Percentiles rank a stretch among this genome's conserved stretches.
Evolutionary conservation across 2,329 filamentous ascomycete species (phyloP).

Genomic region (Colletotrichum endophyticum): DNA sequence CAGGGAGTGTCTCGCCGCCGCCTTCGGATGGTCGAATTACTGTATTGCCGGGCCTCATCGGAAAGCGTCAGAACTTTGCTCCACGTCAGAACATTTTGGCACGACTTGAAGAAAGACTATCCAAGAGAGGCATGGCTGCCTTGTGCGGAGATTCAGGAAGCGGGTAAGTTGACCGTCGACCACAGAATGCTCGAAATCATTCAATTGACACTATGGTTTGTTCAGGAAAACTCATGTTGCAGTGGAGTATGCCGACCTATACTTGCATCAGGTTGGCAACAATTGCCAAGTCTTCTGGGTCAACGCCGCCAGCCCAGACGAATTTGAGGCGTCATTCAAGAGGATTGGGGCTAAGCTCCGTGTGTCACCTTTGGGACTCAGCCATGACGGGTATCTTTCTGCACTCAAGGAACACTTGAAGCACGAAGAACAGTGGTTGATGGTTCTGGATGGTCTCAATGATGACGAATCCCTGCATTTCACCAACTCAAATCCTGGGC

Average conservation of each 20-base stretch:
- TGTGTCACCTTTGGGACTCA: not conserved
- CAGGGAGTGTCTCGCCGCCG: not conserved
- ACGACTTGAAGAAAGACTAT: not conserved
- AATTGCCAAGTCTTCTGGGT: not conserved
- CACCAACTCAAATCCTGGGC: not conserved
- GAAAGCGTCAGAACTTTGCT: not conserved
- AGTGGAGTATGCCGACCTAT: not conserved
- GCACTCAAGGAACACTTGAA: not conserved
- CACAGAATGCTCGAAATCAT: not conserved
- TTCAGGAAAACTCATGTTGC: not conserved
- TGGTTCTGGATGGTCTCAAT: not conserved
- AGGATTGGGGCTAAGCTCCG: not conserved
- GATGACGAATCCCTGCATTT: not conserved
- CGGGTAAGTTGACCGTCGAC: not conserved
- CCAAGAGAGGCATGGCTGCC: not conserved
- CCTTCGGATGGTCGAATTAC: not conserved
- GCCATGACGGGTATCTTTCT: not conserved
- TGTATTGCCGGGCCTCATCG: not conserved
- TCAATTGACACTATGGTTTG: accelerated
- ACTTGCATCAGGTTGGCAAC: not conserved
- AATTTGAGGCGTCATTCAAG: not conserved
- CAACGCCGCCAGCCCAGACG: not conserved
- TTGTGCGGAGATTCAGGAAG: not conserved
- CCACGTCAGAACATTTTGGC: not conserved
- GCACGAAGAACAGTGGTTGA: not conserved